Evolutionary conservation across 495 filamentous ascomycete species (phyloP), one percentile per base, ranked within the genome.

Genomic region (Hypomontagnella monticulosa): DNA sequence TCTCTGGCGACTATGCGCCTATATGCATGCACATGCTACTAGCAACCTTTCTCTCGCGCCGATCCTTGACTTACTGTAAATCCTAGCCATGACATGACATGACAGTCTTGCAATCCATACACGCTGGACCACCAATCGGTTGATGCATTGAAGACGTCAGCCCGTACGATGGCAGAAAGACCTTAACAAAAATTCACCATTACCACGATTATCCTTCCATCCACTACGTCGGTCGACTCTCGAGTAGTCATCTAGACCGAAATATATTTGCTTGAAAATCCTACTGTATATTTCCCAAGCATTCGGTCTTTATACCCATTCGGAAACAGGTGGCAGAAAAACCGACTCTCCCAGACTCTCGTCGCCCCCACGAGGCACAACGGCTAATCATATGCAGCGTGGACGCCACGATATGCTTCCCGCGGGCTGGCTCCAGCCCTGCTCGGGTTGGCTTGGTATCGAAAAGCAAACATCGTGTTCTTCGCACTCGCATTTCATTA

Each of bases 31-130:
- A 54, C 41, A 49, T 38, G 23, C 23, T 27, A 55, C 43, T 59
- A 33, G 65, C 59, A 68, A 63, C 43, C 36, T 63, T 52, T 56
- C 34, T 50, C 42, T 48, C 54, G 53, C 30, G 48, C 59, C 58
- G 59, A 63, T 60, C 59, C 65, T 55, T 40, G 55, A 36, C 41
- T 1, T 58, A 27, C 23, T 27, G 18, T 53, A 34, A 60, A 51
- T 54, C 55, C 54, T 44, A 42, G 59, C 49, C 38, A 43, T 60
- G 57, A 46, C 40, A 47, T 51, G 23, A 27, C 23, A 27, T 36
- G 65, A 53, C 57, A 61, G 52, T 40, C 40, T 44, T 46, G 57
- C 47, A 47, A 60, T 57, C 41, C 48, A 52, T 40, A 38, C 40
- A 12, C 9, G 46, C 20, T 14, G 42, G 42, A 38, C 41, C 27